Evolutionary conservation across 352 stramenopile genomes (phyloP).

Genomic region (Phytophthora litchii): DNA sequence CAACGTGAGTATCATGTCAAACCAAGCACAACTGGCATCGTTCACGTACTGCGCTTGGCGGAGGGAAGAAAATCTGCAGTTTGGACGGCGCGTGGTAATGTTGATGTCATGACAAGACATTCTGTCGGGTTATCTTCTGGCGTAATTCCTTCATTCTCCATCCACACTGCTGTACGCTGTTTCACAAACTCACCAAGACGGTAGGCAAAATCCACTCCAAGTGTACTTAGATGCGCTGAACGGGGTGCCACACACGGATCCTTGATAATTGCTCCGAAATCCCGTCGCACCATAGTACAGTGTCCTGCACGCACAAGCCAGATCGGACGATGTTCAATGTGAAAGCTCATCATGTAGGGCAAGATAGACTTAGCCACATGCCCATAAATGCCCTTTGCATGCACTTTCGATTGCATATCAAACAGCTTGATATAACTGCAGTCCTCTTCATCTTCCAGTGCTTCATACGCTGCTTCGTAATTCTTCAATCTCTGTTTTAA

Average conservation of each 20-base stretch:
- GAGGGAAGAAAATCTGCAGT: conserved; percentile 66
- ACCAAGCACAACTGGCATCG: too few relatives aligned
- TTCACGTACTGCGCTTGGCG: conserved; percentile 50
- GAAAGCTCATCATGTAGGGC: conserved; percentile 95
- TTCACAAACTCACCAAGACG: conserved; percentile 93
- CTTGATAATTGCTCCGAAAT: conserved; percentile 73
- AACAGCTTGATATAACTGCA: conserved; percentile 92
- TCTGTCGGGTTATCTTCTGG: conserved; percentile 51
- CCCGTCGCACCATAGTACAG: conserved; percentile 68
- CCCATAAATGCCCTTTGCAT: conserved; percentile 87
- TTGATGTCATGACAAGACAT: conserved; percentile 80
- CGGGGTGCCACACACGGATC: conserved; percentile 78
- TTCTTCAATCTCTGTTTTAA: conserved; percentile 86
- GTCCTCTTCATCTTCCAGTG: conserved; percentile 83
- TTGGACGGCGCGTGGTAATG: conserved; percentile 77
- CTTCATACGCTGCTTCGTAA: conserved; percentile 89
- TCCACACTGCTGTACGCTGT: conserved; percentile 64
- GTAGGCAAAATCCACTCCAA: conserved; percentile 93
- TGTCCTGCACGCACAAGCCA: conserved; percentile 93
- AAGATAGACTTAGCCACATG: conserved; percentile 92
- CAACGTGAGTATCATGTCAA: conserved; percentile 11
- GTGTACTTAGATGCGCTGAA: conserved; percentile 84
- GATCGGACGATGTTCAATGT: conserved; percentile 93
- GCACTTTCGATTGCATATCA: conserved; percentile 87
- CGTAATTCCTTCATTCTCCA: conserved; percentile 47